Base-by-base conservation (phyloP, 176 grass and related monocot species). In the Pharus latifolius region DNA sequence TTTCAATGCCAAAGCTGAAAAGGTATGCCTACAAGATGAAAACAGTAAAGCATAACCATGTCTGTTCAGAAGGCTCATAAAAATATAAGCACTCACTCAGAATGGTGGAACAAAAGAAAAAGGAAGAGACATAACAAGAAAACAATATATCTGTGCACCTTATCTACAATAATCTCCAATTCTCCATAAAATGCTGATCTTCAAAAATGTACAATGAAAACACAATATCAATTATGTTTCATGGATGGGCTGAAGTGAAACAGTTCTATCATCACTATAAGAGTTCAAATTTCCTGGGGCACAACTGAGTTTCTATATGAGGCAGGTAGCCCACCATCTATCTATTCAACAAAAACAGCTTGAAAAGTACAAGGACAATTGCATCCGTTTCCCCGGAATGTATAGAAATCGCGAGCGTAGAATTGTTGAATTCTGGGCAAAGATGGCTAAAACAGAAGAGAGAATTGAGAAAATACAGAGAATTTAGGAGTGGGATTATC, bases 21-120 rank as follows among this genome's bases (percentile, higher is more conserved):
- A 75, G 56, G 61, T 73, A 47, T 91, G 72, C 75, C 95, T 98
- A 67, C 76, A 91, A 78, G 67, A 85, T 47, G 27, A 76, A 45
- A 61, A 56, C 49, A 66, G 75, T 25, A 37, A 84, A 76, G 35
- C 31, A 67, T n/a, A 14, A 43, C 42, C 48, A 77, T 49, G 15
- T 42, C 19, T 60, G 65, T 76, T 51, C 44, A 83, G 14, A 70
- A 71, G 46, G 26, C 43, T 83, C n/a, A 79, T 64, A 37, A 53
- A 52, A 68, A 91, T 62, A 34, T 57, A 83, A 74, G 16, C 70
- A 51, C 10, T 55, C 12, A 54, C n/a, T 38, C 20, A 22, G 62
- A 75, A 69, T n/a, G 38, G 37, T 49, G 62, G 10, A 69, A 37
- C 13, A 37, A 30, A 77, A 55, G 25, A 56, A 57, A 37, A n/a